Percentiles rank a stretch among this genome's conserved stretches.
Evolutionary conservation across 2,329 filamentous ascomycete species (phyloP).

Genomic region (Lecanicillium sp.): DNA sequence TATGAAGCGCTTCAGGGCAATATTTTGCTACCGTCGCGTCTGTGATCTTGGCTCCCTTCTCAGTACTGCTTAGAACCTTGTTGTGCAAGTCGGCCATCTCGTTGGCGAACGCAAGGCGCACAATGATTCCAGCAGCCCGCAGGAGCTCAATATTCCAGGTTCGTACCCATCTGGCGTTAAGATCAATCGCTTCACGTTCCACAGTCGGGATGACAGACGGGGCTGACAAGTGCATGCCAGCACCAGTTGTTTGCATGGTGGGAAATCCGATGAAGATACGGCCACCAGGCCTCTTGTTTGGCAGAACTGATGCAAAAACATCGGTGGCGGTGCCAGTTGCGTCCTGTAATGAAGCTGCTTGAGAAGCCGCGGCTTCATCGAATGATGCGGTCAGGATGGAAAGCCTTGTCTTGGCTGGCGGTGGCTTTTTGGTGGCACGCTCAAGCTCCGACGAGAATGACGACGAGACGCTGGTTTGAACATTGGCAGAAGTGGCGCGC

Average conservation of each 20-base stretch:
- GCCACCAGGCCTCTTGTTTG: slow-evolving; percentile 73
- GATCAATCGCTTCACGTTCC: slow-evolving; percentile 90
- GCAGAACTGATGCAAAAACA: slow-evolving; percentile 85
- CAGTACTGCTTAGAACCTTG: slow-evolving; percentile 46
- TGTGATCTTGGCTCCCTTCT: slow-evolving; percentile 47
- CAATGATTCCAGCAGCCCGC: slow-evolving; percentile 82
- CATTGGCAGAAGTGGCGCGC: slow-evolving; percentile 75
- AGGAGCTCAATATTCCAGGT: slow-evolving; percentile 95
- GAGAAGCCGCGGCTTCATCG: slow-evolving; percentile 66
- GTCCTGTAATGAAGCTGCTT: slow-evolving; percentile 39
- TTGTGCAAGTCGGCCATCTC: slow-evolving; percentile 74
- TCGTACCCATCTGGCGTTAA: slow-evolving; percentile 91
- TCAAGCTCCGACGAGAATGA: slow-evolving; percentile 81
- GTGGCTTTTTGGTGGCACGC: slow-evolving; percentile 93
- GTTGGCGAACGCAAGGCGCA: slow-evolving; percentile 77
- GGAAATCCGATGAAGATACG: slow-evolving; percentile 97
- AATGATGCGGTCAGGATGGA: slow-evolving; percentile 89
- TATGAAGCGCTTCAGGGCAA: slow-evolving; percentile 74
- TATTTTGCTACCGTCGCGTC: slow-evolving; percentile 60
- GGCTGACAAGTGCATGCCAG: slow-evolving; percentile 89
- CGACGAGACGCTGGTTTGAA: slow-evolving; percentile 67
- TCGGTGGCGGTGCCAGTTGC: slow-evolving; percentile 57
- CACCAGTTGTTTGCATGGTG: slow-evolving; percentile 92
- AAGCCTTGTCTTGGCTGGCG: slow-evolving; percentile 79
- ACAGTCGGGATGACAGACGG: slow-evolving; percentile 96